Percentiles rank a stretch among this genome's conserved stretches.
These are phyloP conservation scores for Russula olivacea DNA, from an alignment of 768 basidiomycete species.

Conservation along the genomic window DNA sequence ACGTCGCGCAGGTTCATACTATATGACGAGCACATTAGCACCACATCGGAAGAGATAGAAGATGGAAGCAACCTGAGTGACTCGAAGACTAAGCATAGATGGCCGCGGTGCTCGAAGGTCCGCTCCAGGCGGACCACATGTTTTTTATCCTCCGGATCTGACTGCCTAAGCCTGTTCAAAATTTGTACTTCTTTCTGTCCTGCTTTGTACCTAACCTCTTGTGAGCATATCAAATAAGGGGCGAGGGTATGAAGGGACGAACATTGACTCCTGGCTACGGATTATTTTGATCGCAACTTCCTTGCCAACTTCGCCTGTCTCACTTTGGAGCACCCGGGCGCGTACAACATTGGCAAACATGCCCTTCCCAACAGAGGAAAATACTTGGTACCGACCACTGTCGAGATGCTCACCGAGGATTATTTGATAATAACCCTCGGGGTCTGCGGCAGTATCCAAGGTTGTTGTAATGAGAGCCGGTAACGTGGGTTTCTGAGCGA, in stretches of 20 bases:
- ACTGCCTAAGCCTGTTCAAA: conserved; percentile 75
- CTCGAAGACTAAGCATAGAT: conserved; percentile 95
- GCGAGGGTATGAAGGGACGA: conserved; percentile 31
- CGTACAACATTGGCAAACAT: conserved; percentile 98
- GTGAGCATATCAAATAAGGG: not conserved
- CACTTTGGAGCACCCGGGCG: conserved; percentile 70
- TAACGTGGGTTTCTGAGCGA: conserved; percentile 43
- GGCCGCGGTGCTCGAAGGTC: conserved; percentile 96
- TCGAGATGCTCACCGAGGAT: conserved; percentile 94
- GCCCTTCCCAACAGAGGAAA: conserved; percentile 91
- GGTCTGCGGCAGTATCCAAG: conserved; percentile 84
- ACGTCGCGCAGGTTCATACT: conserved; percentile 99
- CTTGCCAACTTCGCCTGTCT: conserved; percentile 45
- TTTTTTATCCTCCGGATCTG: conserved; percentile 96
- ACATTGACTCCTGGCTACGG: conserved; percentile 95
- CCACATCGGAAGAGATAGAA: not conserved
- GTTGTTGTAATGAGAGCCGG: conserved; percentile 70
- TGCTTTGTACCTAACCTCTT: conserved; percentile 73
- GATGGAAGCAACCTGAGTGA: conserved; percentile 62
- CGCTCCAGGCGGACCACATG: conserved; percentile 89
- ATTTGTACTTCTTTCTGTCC: conserved; percentile 91
- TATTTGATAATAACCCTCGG: conserved; percentile 93
- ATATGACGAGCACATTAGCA: conserved; percentile 11
- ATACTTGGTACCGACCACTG: conserved; percentile 89
- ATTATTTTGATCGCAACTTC: conserved; percentile 99